A percentile compares a stretch with the other conserved stretches of the same genome.
Conservation (phyloP, 331 rosid genomes). For the Stylosanthes scabra region DNA sequence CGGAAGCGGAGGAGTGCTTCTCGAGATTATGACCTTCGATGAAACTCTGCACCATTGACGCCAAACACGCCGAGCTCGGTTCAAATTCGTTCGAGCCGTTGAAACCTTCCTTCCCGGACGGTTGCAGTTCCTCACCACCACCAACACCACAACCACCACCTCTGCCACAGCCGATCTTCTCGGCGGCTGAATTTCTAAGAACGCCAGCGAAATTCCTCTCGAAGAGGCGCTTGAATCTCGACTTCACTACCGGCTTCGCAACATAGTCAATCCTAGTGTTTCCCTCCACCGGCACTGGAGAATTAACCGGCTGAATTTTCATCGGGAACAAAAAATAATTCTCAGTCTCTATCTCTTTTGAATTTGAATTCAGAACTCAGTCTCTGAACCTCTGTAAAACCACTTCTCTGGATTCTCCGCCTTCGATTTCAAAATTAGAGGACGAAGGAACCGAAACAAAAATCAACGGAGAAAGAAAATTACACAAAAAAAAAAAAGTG, state of each 20-base stretch:
- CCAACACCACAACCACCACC: constrained; percentile 34
- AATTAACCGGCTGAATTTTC: constrained; percentile 90
- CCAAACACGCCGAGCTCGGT: constrained; percentile 78
- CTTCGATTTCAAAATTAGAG: constrained; percentile 47
- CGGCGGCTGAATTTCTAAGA: constrained; percentile 50
- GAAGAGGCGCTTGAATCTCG: constrained; percentile 75
- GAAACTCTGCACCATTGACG: constrained; percentile 87
- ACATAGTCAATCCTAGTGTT: constrained; percentile 48
- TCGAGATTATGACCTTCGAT: constrained; percentile 72
- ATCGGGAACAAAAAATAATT: constrained; percentile 40
- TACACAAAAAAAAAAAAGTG: neutral
- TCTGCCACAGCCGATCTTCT: constrained; percentile 29
- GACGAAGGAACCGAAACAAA: constrained; percentile 33
- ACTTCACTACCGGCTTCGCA: constrained; percentile 69
- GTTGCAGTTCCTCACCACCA: constrained; percentile 49
- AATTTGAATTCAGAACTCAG: constrained; percentile 19
- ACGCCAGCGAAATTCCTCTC: constrained; percentile 78
- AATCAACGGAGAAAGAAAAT: neutral
- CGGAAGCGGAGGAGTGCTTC: constrained; percentile 47
- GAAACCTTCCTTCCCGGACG: constrained; percentile 44
- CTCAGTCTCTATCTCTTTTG: constrained; percentile 30
- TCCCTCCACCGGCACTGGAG: constrained; percentile 48
- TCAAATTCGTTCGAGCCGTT: constrained; percentile 59
- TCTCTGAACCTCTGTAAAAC: constrained; percentile 25
- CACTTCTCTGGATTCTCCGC: constrained; percentile 41